Base-by-base conservation (phyloP, 805 yeast species). In the Kodamaea kaohsiungensis region DNA sequence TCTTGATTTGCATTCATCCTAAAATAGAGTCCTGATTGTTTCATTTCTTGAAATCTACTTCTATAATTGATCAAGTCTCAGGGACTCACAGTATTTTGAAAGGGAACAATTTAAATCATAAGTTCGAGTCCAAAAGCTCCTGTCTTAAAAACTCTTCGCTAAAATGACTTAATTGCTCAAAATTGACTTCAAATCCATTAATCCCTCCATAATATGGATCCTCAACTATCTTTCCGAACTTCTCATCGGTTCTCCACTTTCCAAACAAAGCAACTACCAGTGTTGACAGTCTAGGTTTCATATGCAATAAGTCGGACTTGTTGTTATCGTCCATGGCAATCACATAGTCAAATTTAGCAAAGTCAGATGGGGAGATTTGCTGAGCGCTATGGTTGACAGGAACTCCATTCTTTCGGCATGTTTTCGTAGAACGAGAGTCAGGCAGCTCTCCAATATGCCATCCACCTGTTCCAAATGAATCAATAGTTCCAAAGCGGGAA, bases 161-260 rank as follows among this genome's bases (percentile, higher is more conserved):
- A 66, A 93, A 93, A 61, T 88, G 91, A 9, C 73, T 65, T 49
- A 91, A 78, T 65, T 92, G 98, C 53, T 79, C 66, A 66, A 85
- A 92, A 68, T 89, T 90, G 53, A 75, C 78, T 68, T 90, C 95
- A 66, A 92, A 92, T 1, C 97, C 97, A 59, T 83, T 79, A 17
- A 72, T 73, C 0, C 96, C 97, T 4, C 98, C 98, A 65, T 92
- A 93, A 68, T 93, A 92, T 1, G 98, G 98, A 68, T 92, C 98
- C 52, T 84, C 89, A 5, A 92, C 92, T 35, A 89, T 82, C 37
- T 69, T 76, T 16, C 75, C 76, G 56, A 79, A 82, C 42, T 72
- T 68, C 3, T 49, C 42, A 61, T 82, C 83, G 0, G 82, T 80
- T 54, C 83, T 78, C 86, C 91, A 92, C n/a, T 87, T 83, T 0